Conservation (phyloP, 2,329 filamentous ascomycete genomes). For the Drechmeria coniospora region DNA sequence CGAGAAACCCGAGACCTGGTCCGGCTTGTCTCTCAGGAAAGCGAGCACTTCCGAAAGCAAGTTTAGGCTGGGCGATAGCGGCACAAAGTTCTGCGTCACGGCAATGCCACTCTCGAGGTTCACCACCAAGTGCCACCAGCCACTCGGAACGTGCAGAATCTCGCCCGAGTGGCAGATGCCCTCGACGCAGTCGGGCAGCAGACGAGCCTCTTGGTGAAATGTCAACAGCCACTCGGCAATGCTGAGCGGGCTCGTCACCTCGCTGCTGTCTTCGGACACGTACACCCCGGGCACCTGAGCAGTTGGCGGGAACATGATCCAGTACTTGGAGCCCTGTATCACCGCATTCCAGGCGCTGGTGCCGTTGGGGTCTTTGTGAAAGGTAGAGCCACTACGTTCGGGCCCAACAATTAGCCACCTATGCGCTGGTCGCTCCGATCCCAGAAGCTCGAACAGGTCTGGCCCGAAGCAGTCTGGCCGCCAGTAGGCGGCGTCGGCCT, state of each 20-base stretch:
- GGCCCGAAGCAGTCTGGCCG: constrained; percentile 71
- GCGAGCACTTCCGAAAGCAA: constrained; percentile 61
- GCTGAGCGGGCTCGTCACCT: constrained; percentile 84
- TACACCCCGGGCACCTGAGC: constrained; percentile 75
- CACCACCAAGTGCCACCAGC: constrained; percentile 94
- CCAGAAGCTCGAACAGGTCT: constrained; percentile 71
- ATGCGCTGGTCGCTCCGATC: constrained; percentile 64
- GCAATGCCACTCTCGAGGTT: constrained; percentile 77
- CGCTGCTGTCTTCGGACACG: constrained; percentile 75
- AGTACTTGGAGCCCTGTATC: constrained; percentile 81
- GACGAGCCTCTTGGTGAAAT: constrained; percentile 73
- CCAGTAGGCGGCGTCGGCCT: constrained; percentile 49
- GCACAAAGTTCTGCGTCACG: constrained; percentile 91
- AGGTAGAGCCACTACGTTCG: constrained; percentile 75
- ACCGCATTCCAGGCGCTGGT: constrained; percentile 90
- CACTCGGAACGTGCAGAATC: constrained; percentile 79
- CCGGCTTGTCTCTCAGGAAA: constrained; percentile 67
- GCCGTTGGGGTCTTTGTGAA: constrained; percentile 69
- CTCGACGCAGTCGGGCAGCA: constrained; percentile 63
- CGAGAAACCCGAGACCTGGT: constrained; percentile 78
- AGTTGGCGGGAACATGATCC: constrained; percentile 90
- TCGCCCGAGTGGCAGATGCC: constrained; percentile 75
- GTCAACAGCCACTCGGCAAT: constrained; percentile 93
- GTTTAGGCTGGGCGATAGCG: constrained; percentile 33
- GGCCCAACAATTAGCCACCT: constrained; percentile 90